Conservation (phyloP, 257 asterid species). For the Penstemon newberryi region DNA sequence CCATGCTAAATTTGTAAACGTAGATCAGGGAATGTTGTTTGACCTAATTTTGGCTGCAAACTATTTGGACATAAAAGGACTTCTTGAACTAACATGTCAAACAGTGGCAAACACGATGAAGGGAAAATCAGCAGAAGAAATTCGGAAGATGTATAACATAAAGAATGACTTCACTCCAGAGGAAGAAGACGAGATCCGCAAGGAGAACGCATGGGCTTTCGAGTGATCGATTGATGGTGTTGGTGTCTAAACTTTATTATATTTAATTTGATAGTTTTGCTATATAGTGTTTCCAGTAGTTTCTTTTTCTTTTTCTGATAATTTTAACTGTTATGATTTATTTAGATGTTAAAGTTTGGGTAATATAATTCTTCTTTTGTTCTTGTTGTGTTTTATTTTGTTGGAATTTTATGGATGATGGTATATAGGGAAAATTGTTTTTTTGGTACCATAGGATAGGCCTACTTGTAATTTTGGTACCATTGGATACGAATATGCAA, state of each 20-base stretch:
- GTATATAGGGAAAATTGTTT: no score
- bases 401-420: no score
- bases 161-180: conserved; percentile 59
- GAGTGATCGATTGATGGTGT: conserved; percentile 35
- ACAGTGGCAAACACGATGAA: conserved; percentile 66
- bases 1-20: conserved; percentile 56
- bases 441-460: no score
- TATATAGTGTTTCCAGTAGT: neutral
- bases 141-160: conserved; percentile 59
- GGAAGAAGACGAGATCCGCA: conserved; percentile 66
- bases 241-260: neutral
- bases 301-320: neutral
- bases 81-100: conserved; percentile 58
- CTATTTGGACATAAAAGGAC: no score
- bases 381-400: no score
- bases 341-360: no score
- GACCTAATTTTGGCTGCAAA: no score
- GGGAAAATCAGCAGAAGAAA: conserved; percentile 66
- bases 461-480: no score
- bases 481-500: no score
- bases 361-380: no score
- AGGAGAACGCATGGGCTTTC: conserved; percentile 71
- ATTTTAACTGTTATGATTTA: no score
- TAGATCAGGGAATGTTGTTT: conserved; percentile 45
- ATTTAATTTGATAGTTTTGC: neutral